phyloP scores from a whole-genome alignment of 1,139 yeast genomes.

The Geotrichum restrictum region DNA sequence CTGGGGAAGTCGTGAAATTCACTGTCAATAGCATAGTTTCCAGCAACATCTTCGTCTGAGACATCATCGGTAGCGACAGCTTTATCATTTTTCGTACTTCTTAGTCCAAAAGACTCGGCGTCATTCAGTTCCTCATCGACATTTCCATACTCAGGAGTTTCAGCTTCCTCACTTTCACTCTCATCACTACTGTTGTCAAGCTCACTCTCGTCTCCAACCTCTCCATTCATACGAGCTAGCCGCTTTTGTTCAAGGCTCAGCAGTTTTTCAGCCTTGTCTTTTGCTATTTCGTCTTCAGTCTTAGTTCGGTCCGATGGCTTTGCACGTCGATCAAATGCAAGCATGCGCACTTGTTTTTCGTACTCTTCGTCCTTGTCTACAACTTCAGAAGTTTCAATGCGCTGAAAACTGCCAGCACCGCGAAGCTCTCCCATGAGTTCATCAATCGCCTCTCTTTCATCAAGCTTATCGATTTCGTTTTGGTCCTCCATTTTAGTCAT shows the following conservation, averaged over 20 bases:
- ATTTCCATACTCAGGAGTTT: conserved; percentile 30
- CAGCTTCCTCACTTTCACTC: conserved; percentile 35
- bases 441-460: conserved; percentile 70
- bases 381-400: conserved; percentile 26
- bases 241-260: conserved; percentile 73
- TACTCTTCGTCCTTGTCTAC: conserved; percentile 54
- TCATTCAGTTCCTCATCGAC: conserved; percentile 24
- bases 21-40: conserved; percentile 27
- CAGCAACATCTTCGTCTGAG: conserved; percentile 28
- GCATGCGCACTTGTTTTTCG: conserved; percentile 72
- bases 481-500: conserved; percentile 65
- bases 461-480: conserved; percentile 69
- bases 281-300: conserved; percentile 76
- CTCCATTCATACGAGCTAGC: conserved; percentile 78
- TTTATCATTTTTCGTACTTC: conserved; percentile 19
- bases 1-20: conserved; percentile 40
- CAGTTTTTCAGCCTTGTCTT: conserved; percentile 64
- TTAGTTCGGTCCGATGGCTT: conserved; percentile 95
- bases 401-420: conserved; percentile 29
- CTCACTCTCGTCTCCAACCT: conserved; percentile 33
- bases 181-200: conserved; percentile 36
- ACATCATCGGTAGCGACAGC: conserved; percentile 37
- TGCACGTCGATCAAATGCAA: conserved; percentile 81
- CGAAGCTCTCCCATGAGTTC: conserved; percentile 67
- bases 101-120: conserved; percentile 28